phyloP scores from a whole-genome alignment of 208 protist genomes.

The Leishmania martiniquensis region DNA sequence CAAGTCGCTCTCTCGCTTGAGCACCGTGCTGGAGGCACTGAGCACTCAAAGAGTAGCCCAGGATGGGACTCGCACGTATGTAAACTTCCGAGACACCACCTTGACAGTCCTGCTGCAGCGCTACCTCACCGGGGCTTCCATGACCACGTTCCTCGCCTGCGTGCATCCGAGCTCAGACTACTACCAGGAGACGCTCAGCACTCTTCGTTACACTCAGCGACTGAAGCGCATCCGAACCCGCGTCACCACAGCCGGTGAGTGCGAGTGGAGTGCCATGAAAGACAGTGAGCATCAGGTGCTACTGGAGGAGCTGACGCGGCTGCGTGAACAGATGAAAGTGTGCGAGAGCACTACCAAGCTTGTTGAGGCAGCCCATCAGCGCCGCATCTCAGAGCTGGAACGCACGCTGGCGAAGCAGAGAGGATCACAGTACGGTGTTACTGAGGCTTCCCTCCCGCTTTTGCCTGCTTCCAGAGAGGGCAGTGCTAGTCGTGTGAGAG shows the following conservation, averaged over 20 bases:
- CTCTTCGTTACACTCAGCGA: constrained; percentile 87
- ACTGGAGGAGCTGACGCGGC: constrained; percentile 55
- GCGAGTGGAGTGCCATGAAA: constrained; percentile 46
- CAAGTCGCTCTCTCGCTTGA: constrained; percentile 87
- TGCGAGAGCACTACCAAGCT: constrained; percentile 28
- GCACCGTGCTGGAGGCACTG: constrained; percentile 87
- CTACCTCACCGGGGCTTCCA: constrained; percentile 79
- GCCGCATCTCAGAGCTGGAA: constrained; percentile 57
- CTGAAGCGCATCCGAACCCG: constrained; percentile 78
- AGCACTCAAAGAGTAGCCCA: constrained; percentile 49
- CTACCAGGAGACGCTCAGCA: constrained; percentile 84
- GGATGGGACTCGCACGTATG: constrained; percentile 57
- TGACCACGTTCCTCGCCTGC: constrained; percentile 90
- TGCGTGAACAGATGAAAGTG: constrained; percentile 52
- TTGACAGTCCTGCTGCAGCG: constrained; percentile 89
- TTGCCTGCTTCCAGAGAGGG: neutral
- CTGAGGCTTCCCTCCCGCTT: neutral
- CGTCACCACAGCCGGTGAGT: constrained; percentile 24
- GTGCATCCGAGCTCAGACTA: constrained; percentile 68
- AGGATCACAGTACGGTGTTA: neutral
- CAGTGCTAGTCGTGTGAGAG: constrained; percentile 29
- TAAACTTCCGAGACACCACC: constrained; percentile 89
- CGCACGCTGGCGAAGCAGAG: constrained; percentile 19
- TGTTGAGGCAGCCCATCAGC: constrained; percentile 36
- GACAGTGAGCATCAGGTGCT: constrained; percentile 50